Conservation (phyloP, 2,329 filamentous ascomycete genomes). For the Sporothrix brunneoviolacea region DNA sequence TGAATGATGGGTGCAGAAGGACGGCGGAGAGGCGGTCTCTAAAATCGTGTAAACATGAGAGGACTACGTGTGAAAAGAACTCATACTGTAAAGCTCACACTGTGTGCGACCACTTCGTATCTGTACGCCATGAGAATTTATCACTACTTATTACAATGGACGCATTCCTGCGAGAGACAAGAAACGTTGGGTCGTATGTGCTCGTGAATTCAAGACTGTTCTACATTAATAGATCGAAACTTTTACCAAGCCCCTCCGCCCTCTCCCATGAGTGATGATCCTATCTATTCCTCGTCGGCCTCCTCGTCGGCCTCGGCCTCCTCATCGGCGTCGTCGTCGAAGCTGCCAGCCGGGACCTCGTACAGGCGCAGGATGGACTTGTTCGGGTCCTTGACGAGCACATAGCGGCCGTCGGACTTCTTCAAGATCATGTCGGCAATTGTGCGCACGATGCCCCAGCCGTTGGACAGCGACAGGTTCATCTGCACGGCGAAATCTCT, state of each 20-base stretch:
- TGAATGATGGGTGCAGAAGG: too few relatives aligned
- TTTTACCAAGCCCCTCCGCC: slow-evolving; percentile 3
- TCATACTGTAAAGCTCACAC: too few relatives aligned
- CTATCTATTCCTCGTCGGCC: slow-evolving; percentile 29
- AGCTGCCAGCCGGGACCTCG: slow-evolving; percentile 77
- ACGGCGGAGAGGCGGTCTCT: too few relatives aligned
- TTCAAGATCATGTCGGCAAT: slow-evolving; percentile 90
- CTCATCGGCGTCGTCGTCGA: slow-evolving; percentile 84
- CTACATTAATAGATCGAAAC: too few relatives aligned
- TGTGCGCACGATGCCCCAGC: slow-evolving; percentile 97
- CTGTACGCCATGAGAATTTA: too few relatives aligned
- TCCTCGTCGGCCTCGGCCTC: slow-evolving; percentile 47
- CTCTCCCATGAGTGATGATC: not conserved
- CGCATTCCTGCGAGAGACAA: too few relatives aligned
- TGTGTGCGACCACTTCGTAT: too few relatives aligned
- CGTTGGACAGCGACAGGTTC: slow-evolving; percentile 94
- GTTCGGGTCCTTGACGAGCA: slow-evolving; percentile 87
- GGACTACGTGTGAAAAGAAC: too few relatives aligned
- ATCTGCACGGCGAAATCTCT: slow-evolving; percentile 95
- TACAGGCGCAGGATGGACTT: slow-evolving; percentile 92
- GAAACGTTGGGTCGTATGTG: too few relatives aligned
- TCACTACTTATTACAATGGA: too few relatives aligned
- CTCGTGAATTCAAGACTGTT: too few relatives aligned
- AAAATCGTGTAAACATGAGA: too few relatives aligned
- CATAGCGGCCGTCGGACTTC: slow-evolving; percentile 73